A percentile compares a stretch with the other conserved stretches of the same genome.
Evolutionary conservation across 495 filamentous ascomycete species (phyloP).

Genomic region (Aspergillus leporis): DNA sequence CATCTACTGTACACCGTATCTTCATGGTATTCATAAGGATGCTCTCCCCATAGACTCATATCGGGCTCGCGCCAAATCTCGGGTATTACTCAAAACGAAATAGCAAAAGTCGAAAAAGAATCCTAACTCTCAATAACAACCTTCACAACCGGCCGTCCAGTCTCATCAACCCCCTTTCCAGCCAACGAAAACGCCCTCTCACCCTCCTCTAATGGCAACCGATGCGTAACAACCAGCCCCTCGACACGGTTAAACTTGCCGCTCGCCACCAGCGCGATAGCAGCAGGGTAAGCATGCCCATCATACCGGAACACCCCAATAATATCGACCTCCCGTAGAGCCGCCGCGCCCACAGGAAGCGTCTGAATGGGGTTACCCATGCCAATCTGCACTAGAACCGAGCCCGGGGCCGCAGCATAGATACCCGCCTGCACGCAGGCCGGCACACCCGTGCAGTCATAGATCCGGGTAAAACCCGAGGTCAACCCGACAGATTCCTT

Average conservation of each 20-base stretch:
- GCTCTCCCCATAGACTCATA: not conserved
- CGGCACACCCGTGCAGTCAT: constrained; percentile 91
- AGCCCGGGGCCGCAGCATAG: constrained; percentile 77
- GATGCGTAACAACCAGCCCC: constrained; percentile 74
- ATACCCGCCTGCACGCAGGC: constrained; percentile 83
- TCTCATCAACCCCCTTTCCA: constrained; percentile 73
- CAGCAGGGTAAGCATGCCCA: constrained; percentile 75
- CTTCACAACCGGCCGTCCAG: constrained; percentile 79
- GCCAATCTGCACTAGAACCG: constrained; percentile 82
- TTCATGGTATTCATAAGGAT: not conserved
- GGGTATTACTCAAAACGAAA: not conserved
- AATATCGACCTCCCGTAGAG: constrained; percentile 86
- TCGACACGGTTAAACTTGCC: constrained; percentile 54
- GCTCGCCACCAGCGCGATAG: constrained; percentile 69
- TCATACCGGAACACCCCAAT: constrained; percentile 91
- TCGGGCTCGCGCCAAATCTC: not conserved
- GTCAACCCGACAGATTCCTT: constrained; percentile 46
- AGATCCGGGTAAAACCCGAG: constrained; percentile 73
- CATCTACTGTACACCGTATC: constrained; percentile 4
- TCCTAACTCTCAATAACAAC: constrained; percentile 65
- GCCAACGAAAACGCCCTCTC: constrained; percentile 78
- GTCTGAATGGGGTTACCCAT: constrained; percentile 94
- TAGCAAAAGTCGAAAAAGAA: constrained; percentile 1
- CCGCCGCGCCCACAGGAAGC: constrained; percentile 79
- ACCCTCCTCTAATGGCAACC: constrained; percentile 63